phyloP scores from a whole-genome alignment of 768 basidiomycete genomes.

The Kwoniella bestiolae region DNA sequence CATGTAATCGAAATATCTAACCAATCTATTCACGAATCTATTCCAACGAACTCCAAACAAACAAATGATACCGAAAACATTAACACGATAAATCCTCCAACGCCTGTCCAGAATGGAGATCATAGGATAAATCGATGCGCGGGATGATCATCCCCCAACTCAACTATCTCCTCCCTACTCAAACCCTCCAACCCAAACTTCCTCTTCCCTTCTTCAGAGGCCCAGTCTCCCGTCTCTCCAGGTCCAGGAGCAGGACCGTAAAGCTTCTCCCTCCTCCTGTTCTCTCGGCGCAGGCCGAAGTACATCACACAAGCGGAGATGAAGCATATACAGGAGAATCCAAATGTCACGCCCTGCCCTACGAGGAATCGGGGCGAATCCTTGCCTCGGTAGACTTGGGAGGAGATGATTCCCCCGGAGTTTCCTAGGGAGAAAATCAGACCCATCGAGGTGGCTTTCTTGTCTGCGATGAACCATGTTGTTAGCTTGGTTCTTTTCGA shows the following conservation, averaged over 20 bases:
- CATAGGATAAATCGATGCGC: conserved; percentile 42
- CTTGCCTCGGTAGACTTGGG: conserved; percentile 51
- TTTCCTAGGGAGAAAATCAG: conserved; percentile 56
- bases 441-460: conserved; percentile 53
- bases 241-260: conserved; percentile 42
- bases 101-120: not conserved
- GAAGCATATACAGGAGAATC: conserved; percentile 47
- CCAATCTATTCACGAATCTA: no score
- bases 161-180: conserved; percentile 37
- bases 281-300: conserved; percentile 51
- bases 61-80: no score
- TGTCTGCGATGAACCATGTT: conserved; percentile 19
- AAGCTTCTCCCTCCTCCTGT: conserved; percentile 50
- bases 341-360: conserved; percentile 56
- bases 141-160: conserved; percentile 46
- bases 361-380: conserved; percentile 49
- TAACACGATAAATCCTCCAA: no score
- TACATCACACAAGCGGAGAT: conserved; percentile 45
- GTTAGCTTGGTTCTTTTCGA: not conserved
- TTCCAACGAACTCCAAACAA: no score
- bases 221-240: conserved; percentile 24
- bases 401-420: conserved; percentile 55
- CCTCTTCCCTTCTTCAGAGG: conserved; percentile 32
- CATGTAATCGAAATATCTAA: no score
- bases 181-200: conserved; percentile 34